Evolutionary conservation across 345 rosid genomes (phyloP), one percentile per base, ranked within the genome.

Genomic region (Salix viminalis): DNA sequence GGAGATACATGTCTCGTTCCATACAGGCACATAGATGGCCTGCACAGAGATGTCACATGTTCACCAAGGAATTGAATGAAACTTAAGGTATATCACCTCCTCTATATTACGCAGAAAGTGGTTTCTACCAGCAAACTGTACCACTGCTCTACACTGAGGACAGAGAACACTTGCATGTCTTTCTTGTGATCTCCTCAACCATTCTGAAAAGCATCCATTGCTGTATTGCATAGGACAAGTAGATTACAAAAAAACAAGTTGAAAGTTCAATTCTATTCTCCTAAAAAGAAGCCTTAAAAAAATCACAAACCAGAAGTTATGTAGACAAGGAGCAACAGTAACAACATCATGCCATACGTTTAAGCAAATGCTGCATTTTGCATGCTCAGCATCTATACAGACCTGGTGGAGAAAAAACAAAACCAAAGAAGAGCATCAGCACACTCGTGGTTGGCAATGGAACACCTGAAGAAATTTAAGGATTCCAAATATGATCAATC

Each of bases 161-260:
- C 99, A 95, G 18, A 93, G 81, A 24, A 95, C 96, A 70, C 50
- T 85, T 26, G 87, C 48, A 85, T 77, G 94, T 81, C 83, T 95
- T 54, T 82, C 86, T 81, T 91, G 87, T 18, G 96, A 90, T 85
- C 93, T 89, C 86, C 86, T 87, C 81, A 95, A 81, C 99, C 97
- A 95, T 83, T 93, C 97, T 6, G 97, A 95, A 86, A 95, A 91
- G 84, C 99, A 95, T 64, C 99, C 99, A 78, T 95, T 95, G 82
- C 99, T 95, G 88, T 64, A 39, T 58, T 65, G 75, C 68, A 83
- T n/a, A 77, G 75, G 76, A 71, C 75, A 85, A 65, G 18, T 64
- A 74, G 75, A 54, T 64, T 71, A 75, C 54, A 65, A 80, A 67
- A 71, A 70, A 72, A 74, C 34, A 54, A 5, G 52, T 32, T 69